phyloP scores from a whole-genome alignment of 371 early-diverging fungal genomes.

The Chytridiales sp. region DNA sequence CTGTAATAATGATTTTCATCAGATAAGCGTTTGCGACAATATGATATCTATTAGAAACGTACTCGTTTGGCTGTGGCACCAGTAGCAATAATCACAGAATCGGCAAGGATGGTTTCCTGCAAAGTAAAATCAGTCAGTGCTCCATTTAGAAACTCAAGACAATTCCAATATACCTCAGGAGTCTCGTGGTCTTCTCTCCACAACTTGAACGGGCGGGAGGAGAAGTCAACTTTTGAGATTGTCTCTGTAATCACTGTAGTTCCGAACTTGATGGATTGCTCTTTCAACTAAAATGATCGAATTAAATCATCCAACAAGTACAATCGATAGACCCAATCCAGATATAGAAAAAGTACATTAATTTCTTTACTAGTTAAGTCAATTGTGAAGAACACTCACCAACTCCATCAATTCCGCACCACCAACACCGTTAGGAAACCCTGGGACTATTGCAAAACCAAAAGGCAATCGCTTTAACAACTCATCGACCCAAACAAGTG shows the following conservation, averaged over 20 bases:
- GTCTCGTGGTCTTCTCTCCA: conserved; percentile 83
- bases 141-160: neutral
- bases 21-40: conserved; percentile 6
- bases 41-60: conserved; percentile 16
- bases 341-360: neutral
- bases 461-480: no score
- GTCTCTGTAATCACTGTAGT: conserved; percentile 89
- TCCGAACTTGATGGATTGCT: conserved; percentile 78
- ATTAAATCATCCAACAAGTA: conserved; percentile 52
- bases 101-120: conserved; percentile 53
- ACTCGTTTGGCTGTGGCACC: conserved; percentile 98
- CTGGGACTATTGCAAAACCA: neutral
- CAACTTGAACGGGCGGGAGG: conserved; percentile 81
- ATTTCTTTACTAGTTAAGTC: neutral
- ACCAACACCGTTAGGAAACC: conserved; percentile 53
- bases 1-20: conserved; percentile 9
- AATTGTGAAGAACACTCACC: neutral
- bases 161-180: conserved; percentile 45
- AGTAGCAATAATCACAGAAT: conserved; percentile 93
- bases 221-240: conserved; percentile 79
- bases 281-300: conserved; percentile 63
- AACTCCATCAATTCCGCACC: conserved; percentile 50
- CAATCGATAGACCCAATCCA: conserved; percentile 52
- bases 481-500: no score
- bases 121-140: neutral